These are phyloP conservation scores for Elongisporangium undulatum DNA, from an alignment of 352 stramenopile genomes.

Conservation along the genomic window DNA sequence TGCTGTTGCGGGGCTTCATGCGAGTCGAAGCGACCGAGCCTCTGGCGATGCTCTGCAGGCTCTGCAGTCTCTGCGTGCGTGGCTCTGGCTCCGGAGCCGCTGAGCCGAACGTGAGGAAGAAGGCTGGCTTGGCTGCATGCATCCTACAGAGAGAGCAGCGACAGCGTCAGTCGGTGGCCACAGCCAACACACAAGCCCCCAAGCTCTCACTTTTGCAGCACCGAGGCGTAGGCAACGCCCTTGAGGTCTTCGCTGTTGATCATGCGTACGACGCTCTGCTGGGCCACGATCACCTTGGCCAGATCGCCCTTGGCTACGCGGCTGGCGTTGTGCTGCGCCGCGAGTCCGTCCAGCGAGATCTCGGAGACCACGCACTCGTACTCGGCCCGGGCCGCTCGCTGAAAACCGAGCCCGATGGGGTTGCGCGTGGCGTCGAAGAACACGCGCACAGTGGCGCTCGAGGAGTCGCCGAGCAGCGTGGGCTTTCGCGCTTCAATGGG, in stretches of 20 bases:
- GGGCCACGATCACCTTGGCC: slow-evolving; percentile 34
- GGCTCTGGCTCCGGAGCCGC: slow-evolving; percentile 6
- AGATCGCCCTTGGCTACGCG: slow-evolving; percentile 38
- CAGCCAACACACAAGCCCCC: not conserved
- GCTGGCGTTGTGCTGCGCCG: slow-evolving; percentile 48
- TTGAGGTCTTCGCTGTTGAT: slow-evolving; percentile 42
- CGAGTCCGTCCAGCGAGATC: slow-evolving; percentile 31
- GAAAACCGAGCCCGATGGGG: slow-evolving; percentile 47
- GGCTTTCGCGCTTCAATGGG: not conserved
- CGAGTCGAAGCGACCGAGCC: not conserved
- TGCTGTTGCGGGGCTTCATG: not conserved
- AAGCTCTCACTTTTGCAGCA: slow-evolving; percentile 32
- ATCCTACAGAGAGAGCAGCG: slow-evolving; percentile 36
- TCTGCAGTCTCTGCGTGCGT: slow-evolving; percentile 4
- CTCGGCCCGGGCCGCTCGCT: slow-evolving; percentile 5
- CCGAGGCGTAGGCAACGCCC: slow-evolving; percentile 29
- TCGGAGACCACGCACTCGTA: slow-evolving; percentile 44
- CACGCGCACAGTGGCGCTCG: slow-evolving; percentile 13
- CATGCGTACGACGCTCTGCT: slow-evolving; percentile 31
- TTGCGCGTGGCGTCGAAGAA: slow-evolving; percentile 39
- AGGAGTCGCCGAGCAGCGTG: not conserved
- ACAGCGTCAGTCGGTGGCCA: not conserved
- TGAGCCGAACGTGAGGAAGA: slow-evolving; percentile 48
- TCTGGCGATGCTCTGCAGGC: slow-evolving; percentile 8
- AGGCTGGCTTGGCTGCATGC: slow-evolving; percentile 29